Percentiles rank a stretch among this genome's conserved stretches.
phyloP scores from a whole-genome alignment of 2,329 filamentous ascomycete species.

The Cladobotryum mycophilum region DNA sequence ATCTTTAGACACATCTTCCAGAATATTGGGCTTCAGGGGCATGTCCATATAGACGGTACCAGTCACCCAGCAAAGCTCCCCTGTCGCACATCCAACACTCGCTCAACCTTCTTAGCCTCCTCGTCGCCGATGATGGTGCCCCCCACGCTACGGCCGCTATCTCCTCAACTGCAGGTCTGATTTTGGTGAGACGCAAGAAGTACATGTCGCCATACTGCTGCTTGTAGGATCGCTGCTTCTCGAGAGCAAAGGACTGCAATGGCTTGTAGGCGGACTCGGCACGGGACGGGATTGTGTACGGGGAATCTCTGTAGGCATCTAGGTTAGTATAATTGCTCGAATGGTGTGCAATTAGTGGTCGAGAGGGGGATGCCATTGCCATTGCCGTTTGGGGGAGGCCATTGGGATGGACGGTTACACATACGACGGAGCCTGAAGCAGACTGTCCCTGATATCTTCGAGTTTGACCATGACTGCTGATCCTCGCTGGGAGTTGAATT shows the following conservation, averaged over 20 bases:
- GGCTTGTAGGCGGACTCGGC: conserved; percentile 61
- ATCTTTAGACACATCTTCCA: conserved; percentile 92
- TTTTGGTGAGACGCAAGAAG: conserved; percentile 79
- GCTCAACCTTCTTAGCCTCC: conserved; percentile 66
- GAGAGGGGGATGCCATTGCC: not conserved
- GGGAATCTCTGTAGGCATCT: conserved; percentile 23
- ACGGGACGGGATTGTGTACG: conserved; percentile 43
- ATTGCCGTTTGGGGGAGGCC: not conserved
- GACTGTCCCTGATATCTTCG: conserved; percentile 35
- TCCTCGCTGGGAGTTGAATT: not conserved
- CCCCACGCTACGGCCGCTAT: conserved; percentile 70
- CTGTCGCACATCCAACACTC: conserved; percentile 91
- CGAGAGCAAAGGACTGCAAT: conserved; percentile 66
- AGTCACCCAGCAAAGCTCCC: conserved; percentile 92
- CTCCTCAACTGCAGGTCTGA: conserved; percentile 76
- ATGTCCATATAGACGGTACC: conserved; percentile 98
- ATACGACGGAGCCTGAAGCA: conserved; percentile 39
- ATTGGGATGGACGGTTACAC: not conserved
- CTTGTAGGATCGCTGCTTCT: conserved; percentile 68
- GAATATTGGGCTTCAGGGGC: conserved; percentile 89
- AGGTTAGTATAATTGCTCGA: conserved; percentile 1
- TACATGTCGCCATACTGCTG: conserved; percentile 99
- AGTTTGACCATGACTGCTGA: conserved; percentile 34
- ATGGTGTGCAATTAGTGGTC: not conserved
- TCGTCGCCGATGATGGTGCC: conserved; percentile 74